Evolutionary conservation across 768 basidiomycete genomes (phyloP), one percentile per base, ranked within the genome.

Genomic region (Pleurotus eryngii): DNA sequence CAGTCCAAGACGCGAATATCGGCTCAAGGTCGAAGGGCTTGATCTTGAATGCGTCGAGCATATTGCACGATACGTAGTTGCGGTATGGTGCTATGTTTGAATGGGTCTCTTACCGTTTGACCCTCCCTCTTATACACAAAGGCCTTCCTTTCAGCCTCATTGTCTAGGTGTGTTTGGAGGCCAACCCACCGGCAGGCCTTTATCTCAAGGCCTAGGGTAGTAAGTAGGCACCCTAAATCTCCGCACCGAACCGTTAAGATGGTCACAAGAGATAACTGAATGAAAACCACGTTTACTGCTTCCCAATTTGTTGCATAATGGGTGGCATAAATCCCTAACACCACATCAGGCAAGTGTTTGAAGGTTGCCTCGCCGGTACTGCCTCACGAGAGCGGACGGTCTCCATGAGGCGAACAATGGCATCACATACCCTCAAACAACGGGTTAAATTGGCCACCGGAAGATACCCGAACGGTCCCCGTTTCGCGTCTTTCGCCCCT

Each of bases 1-100:
- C 78, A 37, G 71, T 74, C 90, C 90, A 92, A 17, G 81, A 70
- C 14, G 79, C 80, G 63, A 77, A 82, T 60, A 89, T 67, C 20
- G 89, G 86, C 61, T 84, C 81, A 61, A 91, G 81, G 74, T 90
- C 82, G 66, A 85, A 90, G 17, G 85, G 81, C 63, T 90, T 90
- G 67, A 89, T 77, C 72, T 87, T 90, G 81, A 92, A 91, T 55
- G 86, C 87, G 65, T 84, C 83, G 30, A 90, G 80, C 77, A 90
- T 82, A 24, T 55, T 65, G 46, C 46, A 49, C 48, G 46, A 46
- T 46, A 54, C 30, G 51, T 46, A 20, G 27, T 56, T n/a, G 46
- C 30, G 27, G 49, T 26, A 35, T 37, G 15, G 15, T 17, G 3
- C 20, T 54, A 12, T 15, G 39, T 35, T 54, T 54, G 51, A 35